Percentiles rank a stretch among this genome's conserved stretches.
Evolutionary conservation across 805 yeast species (phyloP).

Genomic region (Vanderwaltozyma yarrowii): DNA sequence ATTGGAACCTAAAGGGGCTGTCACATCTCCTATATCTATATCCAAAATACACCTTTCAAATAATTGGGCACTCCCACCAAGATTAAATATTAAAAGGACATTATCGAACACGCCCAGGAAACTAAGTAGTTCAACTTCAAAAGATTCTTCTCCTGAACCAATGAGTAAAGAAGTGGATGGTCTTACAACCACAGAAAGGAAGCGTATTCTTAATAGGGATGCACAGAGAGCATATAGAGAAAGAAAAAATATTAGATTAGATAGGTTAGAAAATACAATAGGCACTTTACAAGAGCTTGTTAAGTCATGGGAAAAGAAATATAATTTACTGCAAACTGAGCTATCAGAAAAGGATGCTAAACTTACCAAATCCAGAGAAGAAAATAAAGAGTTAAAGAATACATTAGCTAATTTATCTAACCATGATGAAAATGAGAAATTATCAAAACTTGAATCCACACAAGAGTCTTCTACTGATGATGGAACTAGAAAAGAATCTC

Average conservation of each 20-base stretch:
- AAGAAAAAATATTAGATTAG: conserved; percentile 71
- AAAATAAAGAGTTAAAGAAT: conserved; percentile 5
- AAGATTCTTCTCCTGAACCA: neutral
- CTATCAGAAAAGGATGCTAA: conserved; percentile 8
- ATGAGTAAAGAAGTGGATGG: neutral
- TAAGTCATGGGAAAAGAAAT: conserved; percentile 57
- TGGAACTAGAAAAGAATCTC: no score
- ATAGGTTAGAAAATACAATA: conserved; percentile 52
- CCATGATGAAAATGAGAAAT: no score
- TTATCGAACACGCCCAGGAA: neutral
- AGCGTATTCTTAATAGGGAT: conserved; percentile 89
- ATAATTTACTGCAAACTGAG: no score
- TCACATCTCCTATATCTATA: neutral
- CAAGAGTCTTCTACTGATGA: no score
- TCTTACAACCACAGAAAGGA: conserved; percentile 46
- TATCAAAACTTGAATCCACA: no score
- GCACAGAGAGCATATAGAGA: conserved; percentile 89
- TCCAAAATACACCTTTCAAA: conserved; percentile 10
- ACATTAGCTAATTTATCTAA: conserved; percentile 7
- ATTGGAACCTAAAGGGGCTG: neutral
- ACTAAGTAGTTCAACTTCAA: neutral
- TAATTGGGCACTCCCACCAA: conserved; percentile 17
- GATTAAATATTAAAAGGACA: conserved; percentile 1
- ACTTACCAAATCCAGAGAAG: conserved; percentile 21
- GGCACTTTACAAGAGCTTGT: conserved; percentile 33